Evolutionary conservation across 768 basidiomycete genomes (phyloP).

Genomic region (Coprinellus aureogranulatus): DNA sequence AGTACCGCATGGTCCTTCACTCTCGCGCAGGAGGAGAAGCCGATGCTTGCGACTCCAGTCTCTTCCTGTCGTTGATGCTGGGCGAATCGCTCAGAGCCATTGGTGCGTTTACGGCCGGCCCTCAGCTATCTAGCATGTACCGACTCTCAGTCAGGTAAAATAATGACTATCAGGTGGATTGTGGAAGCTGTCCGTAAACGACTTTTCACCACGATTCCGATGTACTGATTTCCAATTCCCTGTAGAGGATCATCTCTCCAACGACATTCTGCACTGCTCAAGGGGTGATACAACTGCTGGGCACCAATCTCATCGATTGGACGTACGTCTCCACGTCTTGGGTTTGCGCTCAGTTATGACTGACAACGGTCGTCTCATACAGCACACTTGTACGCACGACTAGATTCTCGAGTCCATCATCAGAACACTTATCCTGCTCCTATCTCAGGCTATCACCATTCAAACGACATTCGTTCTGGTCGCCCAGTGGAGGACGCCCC

Average conservation of each 20-base stretch:
- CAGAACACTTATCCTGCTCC: too few species aligned
- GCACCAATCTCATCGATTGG: background rate
- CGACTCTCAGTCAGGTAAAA: background rate
- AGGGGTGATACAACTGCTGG: background rate
- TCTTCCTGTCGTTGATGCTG: conserved; percentile 2
- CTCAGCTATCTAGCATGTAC: too few species aligned
- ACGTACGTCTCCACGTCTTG: background rate
- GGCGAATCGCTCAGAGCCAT: conserved; percentile 4
- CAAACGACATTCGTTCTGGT: conserved; percentile 8
- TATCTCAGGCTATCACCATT: conserved; percentile 6
- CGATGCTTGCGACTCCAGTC: conserved; percentile 6
- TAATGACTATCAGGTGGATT: background rate
- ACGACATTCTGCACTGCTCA: background rate
- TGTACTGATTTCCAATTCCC: background rate
- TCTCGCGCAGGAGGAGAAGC: background rate
- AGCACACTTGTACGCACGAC: too few species aligned
- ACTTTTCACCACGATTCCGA: background rate
- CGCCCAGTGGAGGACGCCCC: conserved; percentile 4
- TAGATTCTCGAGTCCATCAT: too few species aligned
- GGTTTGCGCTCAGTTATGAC: too few species aligned
- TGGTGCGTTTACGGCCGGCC: background rate
- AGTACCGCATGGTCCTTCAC: background rate
- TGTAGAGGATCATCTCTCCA: background rate
- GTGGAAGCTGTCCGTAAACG: background rate
- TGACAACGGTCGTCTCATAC: too few species aligned